Conservation (phyloP, 2,329 filamentous ascomycete species). For the Pseudogymnoascus sp. region DNA sequence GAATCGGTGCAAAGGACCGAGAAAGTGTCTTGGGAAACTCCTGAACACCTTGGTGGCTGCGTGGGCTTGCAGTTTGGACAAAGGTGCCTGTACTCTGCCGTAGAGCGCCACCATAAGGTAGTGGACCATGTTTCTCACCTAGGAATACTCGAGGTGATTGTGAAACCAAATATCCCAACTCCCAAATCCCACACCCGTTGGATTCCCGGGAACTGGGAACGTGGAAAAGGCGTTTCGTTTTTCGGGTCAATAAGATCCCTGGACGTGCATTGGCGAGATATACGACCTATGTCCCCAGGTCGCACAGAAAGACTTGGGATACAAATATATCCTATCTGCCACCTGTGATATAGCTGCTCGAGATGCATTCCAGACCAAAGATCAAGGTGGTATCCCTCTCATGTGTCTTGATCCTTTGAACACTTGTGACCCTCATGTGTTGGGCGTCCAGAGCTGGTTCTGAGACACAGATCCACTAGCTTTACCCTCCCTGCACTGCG, state of each 20-base stretch:
- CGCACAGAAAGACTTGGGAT: background rate
- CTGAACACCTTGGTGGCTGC: background rate
- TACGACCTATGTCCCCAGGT: background rate
- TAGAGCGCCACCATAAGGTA: conserved; percentile 1
- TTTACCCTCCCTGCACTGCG: background rate
- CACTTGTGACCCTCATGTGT: background rate
- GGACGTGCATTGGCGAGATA: conserved; percentile 5
- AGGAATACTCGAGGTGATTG: background rate
- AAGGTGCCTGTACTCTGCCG: background rate
- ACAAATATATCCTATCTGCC: background rate
- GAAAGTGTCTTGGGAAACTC: background rate
- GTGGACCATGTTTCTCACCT: background rate
- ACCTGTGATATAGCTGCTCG: background rate
- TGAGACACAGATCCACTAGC: background rate
- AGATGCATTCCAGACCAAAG: background rate
- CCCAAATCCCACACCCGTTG: background rate
- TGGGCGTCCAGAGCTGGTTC: background rate
- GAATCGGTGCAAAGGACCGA: background rate
- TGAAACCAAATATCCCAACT: background rate
- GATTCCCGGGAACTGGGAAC: conserved; percentile 1
- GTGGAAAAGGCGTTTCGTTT: background rate
- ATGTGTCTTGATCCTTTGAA: background rate
- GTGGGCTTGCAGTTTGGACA: background rate
- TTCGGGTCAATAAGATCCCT: background rate
- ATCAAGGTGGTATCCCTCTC: background rate